phyloP scores from a whole-genome alignment of 345 rosid species.

The Eucalyptus cloeziana region DNA sequence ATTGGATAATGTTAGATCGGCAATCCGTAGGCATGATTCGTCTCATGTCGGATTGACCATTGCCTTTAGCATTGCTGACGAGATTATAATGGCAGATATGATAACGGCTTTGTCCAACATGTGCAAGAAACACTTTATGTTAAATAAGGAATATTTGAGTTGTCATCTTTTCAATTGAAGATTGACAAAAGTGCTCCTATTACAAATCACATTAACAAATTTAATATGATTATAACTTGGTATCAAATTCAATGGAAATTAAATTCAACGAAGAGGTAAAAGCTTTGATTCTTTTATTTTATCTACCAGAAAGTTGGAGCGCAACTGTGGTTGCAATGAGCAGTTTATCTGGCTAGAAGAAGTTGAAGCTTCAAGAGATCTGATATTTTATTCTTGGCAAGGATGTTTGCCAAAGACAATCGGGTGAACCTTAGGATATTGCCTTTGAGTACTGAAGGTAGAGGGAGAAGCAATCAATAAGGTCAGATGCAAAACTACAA shows the following conservation, averaged over 20 bases:
- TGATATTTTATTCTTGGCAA: not conserved
- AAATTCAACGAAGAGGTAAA: not conserved
- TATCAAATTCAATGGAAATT: not conserved
- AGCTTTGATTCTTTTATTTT: not conserved
- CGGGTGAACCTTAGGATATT: not conserved
- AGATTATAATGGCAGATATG: not conserved
- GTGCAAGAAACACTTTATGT: not conserved
- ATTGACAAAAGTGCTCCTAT: not conserved
- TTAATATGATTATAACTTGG: not conserved
- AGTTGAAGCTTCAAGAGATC: not conserved
- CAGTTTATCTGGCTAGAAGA: not conserved
- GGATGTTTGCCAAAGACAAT: not conserved
- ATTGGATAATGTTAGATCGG: not conserved
- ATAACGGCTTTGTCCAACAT: not conserved
- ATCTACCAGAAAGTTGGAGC: not conserved
- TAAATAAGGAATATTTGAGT: not conserved
- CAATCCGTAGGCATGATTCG: not conserved
- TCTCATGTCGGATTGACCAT: not conserved
- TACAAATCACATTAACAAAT: not conserved
- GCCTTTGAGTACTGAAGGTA: not conserved
- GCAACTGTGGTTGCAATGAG: accelerated
- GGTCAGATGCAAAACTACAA: not conserved
- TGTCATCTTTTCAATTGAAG: not conserved
- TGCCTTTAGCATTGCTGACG: not conserved
- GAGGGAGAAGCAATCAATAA: not conserved